These are phyloP conservation scores for Acer campestre DNA, from an alignment of 345 rosid species.

Conservation along the genomic window DNA sequence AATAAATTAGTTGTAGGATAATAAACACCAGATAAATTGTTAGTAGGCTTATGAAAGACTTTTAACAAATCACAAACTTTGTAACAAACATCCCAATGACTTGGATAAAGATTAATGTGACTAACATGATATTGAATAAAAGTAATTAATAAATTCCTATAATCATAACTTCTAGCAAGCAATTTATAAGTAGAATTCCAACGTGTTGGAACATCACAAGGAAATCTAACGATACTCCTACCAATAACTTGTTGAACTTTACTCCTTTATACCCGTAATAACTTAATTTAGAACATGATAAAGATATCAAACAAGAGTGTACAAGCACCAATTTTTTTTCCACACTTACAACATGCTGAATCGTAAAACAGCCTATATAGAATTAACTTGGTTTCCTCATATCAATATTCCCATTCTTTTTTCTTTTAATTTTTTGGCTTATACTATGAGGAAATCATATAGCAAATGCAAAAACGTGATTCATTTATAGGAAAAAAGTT, in stretches of 20 bases:
- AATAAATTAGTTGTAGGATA: no score
- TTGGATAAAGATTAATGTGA: no score
- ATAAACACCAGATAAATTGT: no score
- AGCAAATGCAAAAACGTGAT: neutral
- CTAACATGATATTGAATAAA: no score
- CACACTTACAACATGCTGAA: neutral
- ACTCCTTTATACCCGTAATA: slow-evolving; percentile 52
- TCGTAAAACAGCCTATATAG: neutral
- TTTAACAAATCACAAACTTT: no score
- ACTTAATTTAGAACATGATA: slow-evolving; percentile 30
- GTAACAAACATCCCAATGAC: no score
- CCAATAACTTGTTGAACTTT: slow-evolving; percentile 82
- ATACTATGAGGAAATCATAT: neutral
- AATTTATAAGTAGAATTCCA: no score
- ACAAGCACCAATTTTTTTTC: neutral
- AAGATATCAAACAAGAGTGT: slow-evolving; percentile 19
- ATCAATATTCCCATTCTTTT: neutral
- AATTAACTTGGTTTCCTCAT: neutral
- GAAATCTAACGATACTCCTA: no score
- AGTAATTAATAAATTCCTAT: no score
- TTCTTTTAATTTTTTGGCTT: neutral
- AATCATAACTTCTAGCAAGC: no score
- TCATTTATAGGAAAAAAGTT: neutral
- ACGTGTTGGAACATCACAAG: no score
- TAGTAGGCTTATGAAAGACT: no score